Base-by-base conservation (phyloP, 2,329 filamentous ascomycete species). In the Ophiostoma quercus region DNA sequence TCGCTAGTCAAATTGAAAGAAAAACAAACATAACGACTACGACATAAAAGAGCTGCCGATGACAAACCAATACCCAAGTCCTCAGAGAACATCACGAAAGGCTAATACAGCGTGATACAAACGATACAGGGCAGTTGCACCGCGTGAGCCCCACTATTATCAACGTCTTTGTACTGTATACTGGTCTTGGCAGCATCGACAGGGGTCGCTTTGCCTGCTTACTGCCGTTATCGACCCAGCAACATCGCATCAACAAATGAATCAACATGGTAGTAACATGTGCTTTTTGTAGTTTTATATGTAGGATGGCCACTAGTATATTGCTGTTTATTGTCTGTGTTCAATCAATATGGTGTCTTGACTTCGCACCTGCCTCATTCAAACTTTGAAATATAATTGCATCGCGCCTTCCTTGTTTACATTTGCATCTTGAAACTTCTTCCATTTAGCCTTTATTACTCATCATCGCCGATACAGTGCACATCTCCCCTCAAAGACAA, bases 341-440 rank as follows among this genome's bases (percentile, higher is more conserved):
- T 47, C 7, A 47, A 47, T 19, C 43, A 47, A 3, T 19, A 16
- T n/a, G 43, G 19, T 47, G 43, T 8, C 43, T 47, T 2, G 19
- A 16, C 6, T n/a, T 39, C 16, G 60, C 3, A n/a, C 60, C 29
- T 37, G 4, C 60, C 60, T 37, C 8, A 19, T 11, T 11, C 5
- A 37, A 63, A 37, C 32, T 37, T n/a, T 63, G 5, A 22, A 39
- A 22, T 37, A 22, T 7, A 25, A 37, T 2, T 39, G 14, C 34
- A 65, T 65, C 62, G 62, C 62, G 12, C 62, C 62, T 65, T 65
- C 60, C 60, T 14, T 65, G 19, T 39, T 39, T 34, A 29, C 12
- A 32, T 32, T 39, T 16, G 14, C 57, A 32, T 32, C 8, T 65
- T 25, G n/a, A 32, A 14, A 62, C 57, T n/a, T 3, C 19, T 41